Evolutionary conservation across 2,329 filamentous ascomycete genomes (phyloP), one percentile per base, ranked within the genome.

Genomic region (Samsoniella hepiali): DNA sequence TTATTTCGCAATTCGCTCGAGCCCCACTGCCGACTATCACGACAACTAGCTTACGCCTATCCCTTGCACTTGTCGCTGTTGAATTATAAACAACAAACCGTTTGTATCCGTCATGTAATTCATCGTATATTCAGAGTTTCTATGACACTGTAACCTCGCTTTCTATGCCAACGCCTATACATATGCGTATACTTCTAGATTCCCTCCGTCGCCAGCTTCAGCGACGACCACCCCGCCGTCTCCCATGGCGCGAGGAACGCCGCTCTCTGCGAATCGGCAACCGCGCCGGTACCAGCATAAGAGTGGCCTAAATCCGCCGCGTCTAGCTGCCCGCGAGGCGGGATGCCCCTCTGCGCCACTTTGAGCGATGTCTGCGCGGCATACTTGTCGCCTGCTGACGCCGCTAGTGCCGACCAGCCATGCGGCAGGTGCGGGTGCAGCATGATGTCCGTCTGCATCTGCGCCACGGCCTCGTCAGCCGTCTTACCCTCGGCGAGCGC

Each of bases 231-330:
- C 0, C 88, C 88, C 29, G 78, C 78, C 50, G 68, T 74, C 63
- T 78, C 80, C 93, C 94, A 98, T 6, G 95, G 95, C 44, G 93
- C 91, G 68, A 96, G 75, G 75, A 95, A 84, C 53, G 93, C 84
- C 7, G 90, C 89, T 67, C 84, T 85, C 75, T 97, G 90, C 29
- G 91, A 89, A 81, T 96, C 90, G 3, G 83, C 84, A 3, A 86
- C 81, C 64, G 80, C 85, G 1, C 90, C 88, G 0, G 90, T 93
- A 1, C 90, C 88, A 1, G 89, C 85, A 78, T 91, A 93, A 5
- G 91, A 89, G 67, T 80, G 79, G 2, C 91, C 86, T 62, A 98
- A 75, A 65, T 91, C 90, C 31, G 82, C 79, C 1, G 91, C 87
- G 22, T 84, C 84, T 13, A 96, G 77, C 1, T 81, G 77, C 0